Conservation (phyloP, 148 eudicot species). For the Cornus kousa region DNA sequence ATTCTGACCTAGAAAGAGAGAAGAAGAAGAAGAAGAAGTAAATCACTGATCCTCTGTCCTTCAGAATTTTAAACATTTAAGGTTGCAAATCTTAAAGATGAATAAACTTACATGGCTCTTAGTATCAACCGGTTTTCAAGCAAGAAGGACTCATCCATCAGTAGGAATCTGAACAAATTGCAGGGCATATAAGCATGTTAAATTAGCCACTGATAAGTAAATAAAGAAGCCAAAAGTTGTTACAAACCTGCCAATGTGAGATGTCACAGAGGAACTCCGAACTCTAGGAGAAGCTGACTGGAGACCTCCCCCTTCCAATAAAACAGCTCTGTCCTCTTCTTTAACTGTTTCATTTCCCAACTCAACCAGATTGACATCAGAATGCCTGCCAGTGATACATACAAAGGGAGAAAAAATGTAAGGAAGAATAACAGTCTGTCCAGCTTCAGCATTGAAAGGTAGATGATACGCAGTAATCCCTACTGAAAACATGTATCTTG, state of each 20-base stretch:
- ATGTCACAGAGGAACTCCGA: constrained; percentile 46
- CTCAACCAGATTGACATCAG: constrained; percentile 69
- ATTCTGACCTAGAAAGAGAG: constrained; percentile 60
- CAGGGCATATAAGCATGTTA: constrained; percentile 3
- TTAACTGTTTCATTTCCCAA: constrained; percentile 47
- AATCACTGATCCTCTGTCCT: constrained; percentile 5
- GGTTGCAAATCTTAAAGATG: constrained; percentile 10
- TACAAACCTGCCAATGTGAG: constrained; percentile 59
- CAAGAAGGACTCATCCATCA: constrained; percentile 80
- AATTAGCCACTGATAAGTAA: neutral
- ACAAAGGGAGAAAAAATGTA: neutral
- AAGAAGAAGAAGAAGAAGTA: neutral
- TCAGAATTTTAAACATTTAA: neutral
- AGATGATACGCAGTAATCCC: neutral
- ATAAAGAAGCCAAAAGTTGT: neutral
- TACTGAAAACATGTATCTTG: neutral
- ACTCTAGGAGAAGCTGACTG: constrained; percentile 55
- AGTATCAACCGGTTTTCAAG: constrained; percentile 67
- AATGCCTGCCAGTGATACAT: constrained; percentile 42
- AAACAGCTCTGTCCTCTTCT: constrained; percentile 68
- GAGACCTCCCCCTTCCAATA: constrained; percentile 66
- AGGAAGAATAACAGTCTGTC: neutral
- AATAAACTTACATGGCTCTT: constrained; percentile 79
- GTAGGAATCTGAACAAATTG: constrained; percentile 48
- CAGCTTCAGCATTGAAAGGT: neutral